Evolutionary conservation across 148 eudicot genomes (phyloP).

Genomic region (Fagopyrum homotropicum): DNA sequence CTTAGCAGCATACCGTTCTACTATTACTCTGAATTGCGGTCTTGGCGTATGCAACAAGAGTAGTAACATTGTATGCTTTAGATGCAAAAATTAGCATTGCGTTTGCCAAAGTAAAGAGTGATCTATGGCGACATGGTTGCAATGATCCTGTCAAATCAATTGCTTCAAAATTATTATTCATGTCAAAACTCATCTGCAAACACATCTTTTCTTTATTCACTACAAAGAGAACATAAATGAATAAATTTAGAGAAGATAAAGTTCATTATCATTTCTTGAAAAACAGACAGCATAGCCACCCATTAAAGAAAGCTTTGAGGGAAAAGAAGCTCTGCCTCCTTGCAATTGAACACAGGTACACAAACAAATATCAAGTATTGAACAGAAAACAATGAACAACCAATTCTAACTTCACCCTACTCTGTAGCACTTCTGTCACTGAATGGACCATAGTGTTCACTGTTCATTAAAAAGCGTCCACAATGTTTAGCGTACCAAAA

Average conservation of each 20-base stretch:
- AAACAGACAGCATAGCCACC: not conserved
- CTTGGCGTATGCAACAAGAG: constrained; percentile 65
- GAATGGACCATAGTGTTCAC: not conserved
- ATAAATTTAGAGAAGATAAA: not conserved
- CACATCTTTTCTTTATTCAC: not conserved
- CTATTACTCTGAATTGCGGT: constrained; percentile 35
- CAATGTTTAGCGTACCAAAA: not conserved
- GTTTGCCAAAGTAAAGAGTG: constrained; percentile 75
- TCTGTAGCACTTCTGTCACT: not conserved
- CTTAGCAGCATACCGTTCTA: constrained; percentile 41
- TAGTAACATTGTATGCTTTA: constrained; percentile 62
- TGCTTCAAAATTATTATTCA: not conserved
- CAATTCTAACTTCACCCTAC: not conserved
- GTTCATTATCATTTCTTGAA: not conserved
- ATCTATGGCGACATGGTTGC: constrained; percentile 79
- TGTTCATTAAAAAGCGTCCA: not conserved
- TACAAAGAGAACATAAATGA: not conserved
- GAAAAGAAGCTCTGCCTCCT: not conserved
- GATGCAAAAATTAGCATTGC: constrained; percentile 81
- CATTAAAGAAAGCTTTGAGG: not conserved
- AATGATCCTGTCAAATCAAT: constrained; percentile 52
- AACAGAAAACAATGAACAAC: not conserved
- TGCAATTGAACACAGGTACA: not conserved
- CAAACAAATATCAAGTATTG: not conserved
- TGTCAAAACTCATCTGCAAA: not conserved